phyloP scores from a whole-genome alignment of 495 filamentous ascomycete genomes.

The Rhizodiscina lignyota region DNA sequence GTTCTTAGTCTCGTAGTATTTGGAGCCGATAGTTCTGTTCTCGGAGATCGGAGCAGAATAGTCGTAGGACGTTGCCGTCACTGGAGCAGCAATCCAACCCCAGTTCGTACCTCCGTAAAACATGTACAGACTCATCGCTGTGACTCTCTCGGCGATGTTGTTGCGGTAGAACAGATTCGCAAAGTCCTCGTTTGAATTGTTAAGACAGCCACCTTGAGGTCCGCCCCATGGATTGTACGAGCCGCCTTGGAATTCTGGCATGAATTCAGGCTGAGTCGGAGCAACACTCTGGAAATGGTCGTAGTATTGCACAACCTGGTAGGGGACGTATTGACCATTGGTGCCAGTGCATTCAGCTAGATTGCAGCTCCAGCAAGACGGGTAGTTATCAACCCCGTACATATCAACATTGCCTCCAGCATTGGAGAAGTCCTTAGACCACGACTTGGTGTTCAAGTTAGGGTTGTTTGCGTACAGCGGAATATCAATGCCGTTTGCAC shows the following conservation, averaged over 20 bases:
- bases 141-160: conserved; percentile 29
- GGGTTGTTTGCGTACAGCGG: conserved; percentile 38
- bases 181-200: conserved; percentile 30
- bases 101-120: conserved; percentile 44
- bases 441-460: conserved; percentile 23
- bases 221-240: conserved; percentile 45
- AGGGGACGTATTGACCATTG: conserved; percentile 37
- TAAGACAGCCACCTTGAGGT: conserved; percentile 31
- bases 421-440: conserved; percentile 30
- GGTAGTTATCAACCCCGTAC: conserved; percentile 40
- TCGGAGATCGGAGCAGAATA: conserved; percentile 44
- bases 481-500: conserved; percentile 35
- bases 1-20: conserved; percentile 45
- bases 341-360: conserved; percentile 33
- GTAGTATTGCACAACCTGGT: conserved; percentile 30
- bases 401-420: conserved; percentile 40
- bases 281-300: conserved; percentile 27
- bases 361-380: conserved; percentile 45
- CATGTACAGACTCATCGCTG: conserved; percentile 31
- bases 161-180: conserved; percentile 45
- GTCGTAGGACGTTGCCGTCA: conserved; percentile 37
- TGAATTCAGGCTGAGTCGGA: conserved; percentile 36
- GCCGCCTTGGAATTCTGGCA: conserved; percentile 50
- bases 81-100: conserved; percentile 22
- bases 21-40: conserved; percentile 36